phyloP scores from a whole-genome alignment of 495 filamentous ascomycete species.

The Tuber magnatum region DNA sequence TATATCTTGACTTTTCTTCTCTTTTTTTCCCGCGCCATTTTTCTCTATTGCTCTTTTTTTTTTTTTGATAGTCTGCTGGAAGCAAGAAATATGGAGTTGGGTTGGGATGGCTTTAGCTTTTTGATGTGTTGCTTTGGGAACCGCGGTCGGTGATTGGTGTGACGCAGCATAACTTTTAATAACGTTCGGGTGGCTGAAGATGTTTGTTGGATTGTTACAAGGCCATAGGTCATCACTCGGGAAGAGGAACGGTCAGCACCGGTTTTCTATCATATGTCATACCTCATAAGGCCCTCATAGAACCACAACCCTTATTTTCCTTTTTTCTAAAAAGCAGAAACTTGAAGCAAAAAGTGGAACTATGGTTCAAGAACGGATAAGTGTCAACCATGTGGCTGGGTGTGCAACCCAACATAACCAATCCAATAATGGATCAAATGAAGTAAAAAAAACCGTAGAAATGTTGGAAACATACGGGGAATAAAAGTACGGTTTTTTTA shows the following conservation, averaged over 20 bases:
- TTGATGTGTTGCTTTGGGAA: background rate
- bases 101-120: background rate
- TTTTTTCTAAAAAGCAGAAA: background rate
- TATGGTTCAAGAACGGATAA: too few relatives aligned
- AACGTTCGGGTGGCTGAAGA: background rate
- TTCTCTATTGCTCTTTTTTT: background rate
- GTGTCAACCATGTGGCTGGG: too few relatives aligned
- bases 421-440: too few relatives aligned
- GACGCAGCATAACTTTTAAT: background rate
- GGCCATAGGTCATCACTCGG: background rate
- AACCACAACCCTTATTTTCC: background rate
- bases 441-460: too few relatives aligned
- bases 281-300: background rate
- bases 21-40: background rate
- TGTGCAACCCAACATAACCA: too few relatives aligned
- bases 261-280: background rate
- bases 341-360: background rate
- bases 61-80: background rate
- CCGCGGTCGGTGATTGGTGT: background rate
- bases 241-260: background rate
- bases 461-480: too few relatives aligned
- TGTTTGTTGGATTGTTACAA: background rate
- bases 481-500: too few relatives aligned
- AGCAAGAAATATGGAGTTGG: background rate
- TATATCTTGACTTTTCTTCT: constrained; percentile 38